A percentile compares a stretch with the other conserved stretches of the same genome.
Evolutionary conservation across 768 basidiomycete genomes (phyloP).

Genomic region (Lanmaoa pseudosensibilis): DNA sequence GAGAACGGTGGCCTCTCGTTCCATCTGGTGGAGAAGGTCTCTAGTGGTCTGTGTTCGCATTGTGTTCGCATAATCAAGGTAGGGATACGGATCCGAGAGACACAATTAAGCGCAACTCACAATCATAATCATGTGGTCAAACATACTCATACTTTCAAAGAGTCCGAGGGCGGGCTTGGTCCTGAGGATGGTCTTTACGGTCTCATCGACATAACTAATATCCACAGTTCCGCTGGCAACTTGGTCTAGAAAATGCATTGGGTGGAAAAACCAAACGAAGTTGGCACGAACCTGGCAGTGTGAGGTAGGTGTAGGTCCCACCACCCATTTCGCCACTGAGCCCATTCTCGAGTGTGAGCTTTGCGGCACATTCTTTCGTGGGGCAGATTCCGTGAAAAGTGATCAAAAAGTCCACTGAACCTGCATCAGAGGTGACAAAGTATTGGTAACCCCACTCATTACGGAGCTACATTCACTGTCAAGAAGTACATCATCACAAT

Average conservation of each 20-base stretch:
- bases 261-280: not conserved
- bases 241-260: constrained; percentile 43
- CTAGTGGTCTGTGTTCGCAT: constrained; percentile 56
- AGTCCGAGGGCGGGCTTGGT: constrained; percentile 35
- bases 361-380: constrained; percentile 63
- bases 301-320: constrained; percentile 53
- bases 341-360: constrained; percentile 33
- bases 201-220: constrained; percentile 52
- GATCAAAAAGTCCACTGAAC: constrained; percentile 58
- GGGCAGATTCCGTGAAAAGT: constrained; percentile 54
- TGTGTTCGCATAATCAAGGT: constrained; percentile 53
- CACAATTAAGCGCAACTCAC: not conserved
- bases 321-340: constrained; percentile 26
- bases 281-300: constrained; percentile 48
- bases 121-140: not conserved
- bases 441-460: constrained; percentile 54
- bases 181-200: constrained; percentile 50
- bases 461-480: constrained; percentile 46
- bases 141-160: constrained; percentile 64
- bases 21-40: constrained; percentile 48
- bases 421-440: constrained; percentile 60
- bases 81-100: constrained; percentile 52
- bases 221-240: constrained; percentile 45
- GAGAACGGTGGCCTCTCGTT: constrained; percentile 60
- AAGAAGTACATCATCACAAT: not conserved